Conservation (phyloP, 768 basidiomycete species). For the Psilocybe azurescens region DNA sequence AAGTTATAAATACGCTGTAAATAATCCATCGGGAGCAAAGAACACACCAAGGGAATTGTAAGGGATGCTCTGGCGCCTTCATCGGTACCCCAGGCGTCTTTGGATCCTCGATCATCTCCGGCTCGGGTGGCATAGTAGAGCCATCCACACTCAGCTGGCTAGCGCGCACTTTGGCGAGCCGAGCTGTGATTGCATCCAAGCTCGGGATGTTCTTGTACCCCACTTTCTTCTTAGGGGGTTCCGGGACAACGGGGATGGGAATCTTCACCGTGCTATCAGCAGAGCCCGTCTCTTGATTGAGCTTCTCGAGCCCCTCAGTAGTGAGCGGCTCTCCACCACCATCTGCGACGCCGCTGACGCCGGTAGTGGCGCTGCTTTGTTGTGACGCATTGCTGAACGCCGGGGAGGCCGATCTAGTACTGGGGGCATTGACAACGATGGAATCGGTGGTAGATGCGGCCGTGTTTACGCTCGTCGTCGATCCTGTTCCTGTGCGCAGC, state of each 20-base stretch:
- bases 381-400: constrained; percentile 52
- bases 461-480: constrained; percentile 57
- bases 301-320: constrained; percentile 66
- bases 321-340: constrained; percentile 62
- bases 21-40: constrained; percentile 12
- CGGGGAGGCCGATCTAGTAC: constrained; percentile 73
- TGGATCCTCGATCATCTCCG: constrained; percentile 82
- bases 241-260: constrained; percentile 24
- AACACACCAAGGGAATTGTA: constrained; percentile 81
- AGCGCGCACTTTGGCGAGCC: constrained; percentile 65
- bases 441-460: constrained; percentile 66
- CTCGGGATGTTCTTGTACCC: constrained; percentile 91
- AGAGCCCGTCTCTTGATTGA: constrained; percentile 56
- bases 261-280: constrained; percentile 23
- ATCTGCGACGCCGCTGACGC: constrained; percentile 22
- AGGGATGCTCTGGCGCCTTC: constrained; percentile 81
- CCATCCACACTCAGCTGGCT: constrained; percentile 68
- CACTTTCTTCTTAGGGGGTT: constrained; percentile 43
- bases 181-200: constrained; percentile 84
- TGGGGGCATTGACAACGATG: constrained; percentile 66
- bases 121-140: constrained; percentile 72
- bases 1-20: background rate
- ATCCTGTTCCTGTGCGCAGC: constrained; percentile 65
- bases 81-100: constrained; percentile 78
- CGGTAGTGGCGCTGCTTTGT: constrained; percentile 47